These are phyloP conservation scores for Psilocybe tampanensis DNA, from an alignment of 768 basidiomycete genomes.

Conservation along the genomic window DNA sequence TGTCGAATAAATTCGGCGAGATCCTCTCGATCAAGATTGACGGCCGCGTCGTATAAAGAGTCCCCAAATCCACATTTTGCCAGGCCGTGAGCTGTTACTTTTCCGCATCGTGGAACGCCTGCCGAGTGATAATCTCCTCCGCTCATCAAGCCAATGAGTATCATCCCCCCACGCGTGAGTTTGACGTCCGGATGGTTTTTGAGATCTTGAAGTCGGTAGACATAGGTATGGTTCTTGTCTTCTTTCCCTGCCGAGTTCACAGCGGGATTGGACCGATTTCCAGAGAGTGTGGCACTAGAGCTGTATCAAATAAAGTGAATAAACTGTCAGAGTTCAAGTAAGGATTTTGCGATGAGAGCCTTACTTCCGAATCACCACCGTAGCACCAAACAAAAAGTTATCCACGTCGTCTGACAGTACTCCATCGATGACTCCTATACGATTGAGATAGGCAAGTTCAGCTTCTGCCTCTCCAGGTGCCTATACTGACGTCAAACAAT, in stretches of 20 bases:
- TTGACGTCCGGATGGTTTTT: constrained; percentile 39
- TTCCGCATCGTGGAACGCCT: constrained; percentile 69
- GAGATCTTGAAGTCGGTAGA: constrained; percentile 46
- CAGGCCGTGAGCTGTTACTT: constrained; percentile 72
- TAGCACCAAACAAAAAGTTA: constrained; percentile 88
- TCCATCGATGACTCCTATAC: constrained; percentile 81
- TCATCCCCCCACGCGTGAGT: constrained; percentile 71
- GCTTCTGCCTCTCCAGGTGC: constrained; percentile 97
- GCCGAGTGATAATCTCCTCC: constrained; percentile 89
- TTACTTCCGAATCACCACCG: constrained; percentile 83
- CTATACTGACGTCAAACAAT: constrained; percentile 37
- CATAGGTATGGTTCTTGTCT: constrained; percentile 68
- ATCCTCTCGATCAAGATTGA: constrained; percentile 41
- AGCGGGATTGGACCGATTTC: constrained; percentile 65
- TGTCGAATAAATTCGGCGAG: constrained; percentile 55
- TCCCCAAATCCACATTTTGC: constrained; percentile 84
- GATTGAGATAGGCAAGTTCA: constrained; percentile 85
- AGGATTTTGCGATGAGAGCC: constrained; percentile 22
- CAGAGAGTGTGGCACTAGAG: constrained; percentile 71
- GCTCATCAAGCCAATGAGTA: constrained; percentile 82
- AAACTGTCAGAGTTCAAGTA: not conserved
- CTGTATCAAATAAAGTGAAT: constrained; percentile 36
- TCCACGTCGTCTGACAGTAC: constrained; percentile 94
- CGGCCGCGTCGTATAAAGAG: constrained; percentile 60
- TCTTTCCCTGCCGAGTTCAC: constrained; percentile 70